Evolutionary conservation across 1,284 basidiomycete genomes (phyloP).

Genomic region (Naganishia sp.): DNA sequence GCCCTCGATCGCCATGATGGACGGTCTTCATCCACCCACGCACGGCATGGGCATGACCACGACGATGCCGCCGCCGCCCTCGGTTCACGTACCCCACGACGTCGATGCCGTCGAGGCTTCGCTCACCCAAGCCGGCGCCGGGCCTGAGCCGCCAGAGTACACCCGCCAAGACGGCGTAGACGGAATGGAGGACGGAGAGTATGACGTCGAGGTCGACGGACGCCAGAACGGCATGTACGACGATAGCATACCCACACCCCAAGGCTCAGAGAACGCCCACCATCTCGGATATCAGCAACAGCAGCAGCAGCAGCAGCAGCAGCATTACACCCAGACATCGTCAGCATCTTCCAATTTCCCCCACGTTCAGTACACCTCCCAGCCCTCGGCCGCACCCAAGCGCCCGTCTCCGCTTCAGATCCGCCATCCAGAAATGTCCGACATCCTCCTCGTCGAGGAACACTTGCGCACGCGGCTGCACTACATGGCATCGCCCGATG

Average conservation of each 20-base stretch:
- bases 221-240: conserved; percentile 4
- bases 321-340: conserved; percentile 25
- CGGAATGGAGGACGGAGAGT: conserved; percentile 15
- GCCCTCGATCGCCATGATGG: conserved; percentile 13
- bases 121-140: conserved; percentile 6
- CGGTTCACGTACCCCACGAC: conserved; percentile 5
- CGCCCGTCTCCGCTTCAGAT: conserved; percentile 33
- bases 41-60: conserved; percentile 16
- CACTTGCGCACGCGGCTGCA: conserved; percentile 53
- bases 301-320: conserved; percentile 10
- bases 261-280: conserved; percentile 3
- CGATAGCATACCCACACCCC: conserved; percentile 8
- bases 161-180: not conserved
- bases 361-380: conserved; percentile 20
- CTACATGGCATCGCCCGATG: conserved; percentile 51
- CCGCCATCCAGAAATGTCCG: conserved; percentile 53
- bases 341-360: not conserved
- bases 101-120: conserved; percentile 7
- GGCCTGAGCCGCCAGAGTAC: conserved; percentile 16
- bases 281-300: conserved; percentile 17
- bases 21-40: not conserved
- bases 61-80: conserved; percentile 14
- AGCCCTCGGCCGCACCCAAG: conserved; percentile 22
- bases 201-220: conserved; percentile 12
- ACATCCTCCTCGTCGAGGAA: conserved; percentile 54